Evolutionary conservation across 1,284 basidiomycete genomes (phyloP).

Genomic region (Heimioporus retisporus): DNA sequence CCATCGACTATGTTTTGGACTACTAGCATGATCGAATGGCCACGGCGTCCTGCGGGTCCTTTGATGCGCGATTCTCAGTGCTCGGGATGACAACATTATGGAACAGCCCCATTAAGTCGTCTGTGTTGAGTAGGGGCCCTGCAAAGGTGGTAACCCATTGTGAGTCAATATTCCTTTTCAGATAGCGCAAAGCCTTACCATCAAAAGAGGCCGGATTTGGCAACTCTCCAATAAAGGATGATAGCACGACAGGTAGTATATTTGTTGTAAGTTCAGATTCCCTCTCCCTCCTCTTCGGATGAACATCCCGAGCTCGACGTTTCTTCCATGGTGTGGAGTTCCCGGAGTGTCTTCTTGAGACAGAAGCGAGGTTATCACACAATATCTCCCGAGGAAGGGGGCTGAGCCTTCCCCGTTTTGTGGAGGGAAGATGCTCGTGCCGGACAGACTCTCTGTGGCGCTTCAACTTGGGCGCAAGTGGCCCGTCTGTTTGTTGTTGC

Average conservation of each 20-base stretch:
- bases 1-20: no score
- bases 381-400: slow-evolving; percentile 67
- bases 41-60: no score
- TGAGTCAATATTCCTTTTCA: slow-evolving; percentile 26
- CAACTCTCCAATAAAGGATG: slow-evolving; percentile 85
- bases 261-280: slow-evolving; percentile 63
- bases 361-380: slow-evolving; percentile 55
- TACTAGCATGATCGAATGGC: no score
- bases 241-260: slow-evolving; percentile 75
- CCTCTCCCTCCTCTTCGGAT: slow-evolving; percentile 51
- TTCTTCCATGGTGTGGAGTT: slow-evolving; percentile 62
- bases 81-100: slow-evolving; percentile 82
- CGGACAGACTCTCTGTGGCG: slow-evolving; percentile 54
- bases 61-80: neutral
- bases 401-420: slow-evolving; percentile 63
- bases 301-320: slow-evolving; percentile 56
- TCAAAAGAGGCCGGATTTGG: slow-evolving; percentile 82
- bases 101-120: slow-evolving; percentile 87
- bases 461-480: slow-evolving; percentile 48
- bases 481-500: slow-evolving; percentile 33
- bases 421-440: slow-evolving; percentile 55
- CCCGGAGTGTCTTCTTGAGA: slow-evolving; percentile 56
- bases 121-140: slow-evolving; percentile 90
- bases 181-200: slow-evolving; percentile 62
- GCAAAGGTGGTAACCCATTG: slow-evolving; percentile 15